Evolutionary conservation across 2,329 filamentous ascomycete species (phyloP).

Genomic region (Niveomyces coronatus): DNA sequence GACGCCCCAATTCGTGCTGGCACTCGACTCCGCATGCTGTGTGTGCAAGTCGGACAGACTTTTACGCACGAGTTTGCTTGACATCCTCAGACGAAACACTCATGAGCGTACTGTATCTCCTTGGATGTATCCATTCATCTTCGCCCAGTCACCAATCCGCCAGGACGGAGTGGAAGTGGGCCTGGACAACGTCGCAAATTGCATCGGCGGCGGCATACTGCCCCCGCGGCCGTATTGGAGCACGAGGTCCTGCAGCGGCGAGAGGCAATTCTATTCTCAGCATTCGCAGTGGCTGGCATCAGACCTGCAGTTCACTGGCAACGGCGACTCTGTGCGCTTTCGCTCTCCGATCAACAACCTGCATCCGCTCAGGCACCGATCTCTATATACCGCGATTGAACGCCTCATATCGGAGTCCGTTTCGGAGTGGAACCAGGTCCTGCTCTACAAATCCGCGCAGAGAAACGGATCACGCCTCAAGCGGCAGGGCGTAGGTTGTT

Average conservation of each 20-base stretch:
- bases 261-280: neutral
- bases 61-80: neutral
- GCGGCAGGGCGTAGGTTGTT: neutral
- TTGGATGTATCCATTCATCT: neutral
- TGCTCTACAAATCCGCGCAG: neutral
- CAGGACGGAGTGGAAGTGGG: neutral
- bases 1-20: neutral
- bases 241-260: neutral
- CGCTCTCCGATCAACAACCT: neutral
- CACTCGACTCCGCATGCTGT: neutral
- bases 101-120: neutral
- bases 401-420: neutral
- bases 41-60: neutral
- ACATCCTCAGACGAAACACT: neutral
- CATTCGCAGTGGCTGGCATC: neutral
- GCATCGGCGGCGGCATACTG: neutral
- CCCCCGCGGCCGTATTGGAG: neutral
- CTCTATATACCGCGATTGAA: neutral
- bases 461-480: neutral
- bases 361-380: neutral
- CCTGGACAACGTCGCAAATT: neutral
- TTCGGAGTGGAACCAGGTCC: neutral
- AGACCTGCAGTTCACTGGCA: neutral
- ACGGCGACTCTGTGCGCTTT: neutral
- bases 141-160: neutral